Conservation (phyloP, 768 basidiomycete species). For the Glaciozyma martinii region DNA sequence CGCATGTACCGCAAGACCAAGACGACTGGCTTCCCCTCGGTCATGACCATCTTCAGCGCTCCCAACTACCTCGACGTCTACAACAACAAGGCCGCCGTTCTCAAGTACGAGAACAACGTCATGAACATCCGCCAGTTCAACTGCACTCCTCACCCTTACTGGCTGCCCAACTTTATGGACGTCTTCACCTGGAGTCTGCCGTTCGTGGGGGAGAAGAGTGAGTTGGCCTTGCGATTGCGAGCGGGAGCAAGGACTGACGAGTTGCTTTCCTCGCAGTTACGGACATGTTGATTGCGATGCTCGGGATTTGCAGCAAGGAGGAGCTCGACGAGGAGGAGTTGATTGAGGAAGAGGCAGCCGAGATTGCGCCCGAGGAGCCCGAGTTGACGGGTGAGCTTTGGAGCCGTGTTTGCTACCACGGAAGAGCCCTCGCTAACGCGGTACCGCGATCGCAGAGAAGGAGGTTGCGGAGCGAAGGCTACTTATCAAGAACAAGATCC, state of each 20-base stretch:
- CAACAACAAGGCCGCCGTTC: constrained; percentile 96
- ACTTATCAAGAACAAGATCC: constrained; percentile 95
- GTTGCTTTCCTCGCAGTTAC: constrained; percentile 58
- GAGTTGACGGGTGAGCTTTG: constrained; percentile 18
- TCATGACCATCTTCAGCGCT: constrained; percentile 99
- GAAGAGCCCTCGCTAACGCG: no score
- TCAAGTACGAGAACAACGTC: constrained; percentile 96
- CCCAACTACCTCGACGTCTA: constrained; percentile 98
- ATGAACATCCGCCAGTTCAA: constrained; percentile 99
- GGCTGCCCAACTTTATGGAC: constrained; percentile 99
- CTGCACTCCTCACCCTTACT: constrained; percentile 90
- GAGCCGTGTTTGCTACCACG: not conserved
- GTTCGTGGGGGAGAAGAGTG: constrained; percentile 96
- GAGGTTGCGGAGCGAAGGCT: constrained; percentile 60
- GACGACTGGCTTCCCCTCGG: constrained; percentile 94
- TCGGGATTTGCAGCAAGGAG: constrained; percentile 91
- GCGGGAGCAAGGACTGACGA: not conserved
- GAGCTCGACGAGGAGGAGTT: constrained; percentile 80
- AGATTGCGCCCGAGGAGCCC: constrained; percentile 19
- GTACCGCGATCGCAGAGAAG: constrained; percentile 30
- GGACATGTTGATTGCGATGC: constrained; percentile 94
- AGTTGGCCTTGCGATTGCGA: constrained; percentile 35
- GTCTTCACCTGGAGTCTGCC: constrained; percentile 98
- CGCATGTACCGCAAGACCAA: constrained; percentile 99
- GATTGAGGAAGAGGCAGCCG: constrained; percentile 30